phyloP scores from a whole-genome alignment of 2,329 filamentous ascomycete genomes.

The Ceratocystiopsis brevicomis region DNA sequence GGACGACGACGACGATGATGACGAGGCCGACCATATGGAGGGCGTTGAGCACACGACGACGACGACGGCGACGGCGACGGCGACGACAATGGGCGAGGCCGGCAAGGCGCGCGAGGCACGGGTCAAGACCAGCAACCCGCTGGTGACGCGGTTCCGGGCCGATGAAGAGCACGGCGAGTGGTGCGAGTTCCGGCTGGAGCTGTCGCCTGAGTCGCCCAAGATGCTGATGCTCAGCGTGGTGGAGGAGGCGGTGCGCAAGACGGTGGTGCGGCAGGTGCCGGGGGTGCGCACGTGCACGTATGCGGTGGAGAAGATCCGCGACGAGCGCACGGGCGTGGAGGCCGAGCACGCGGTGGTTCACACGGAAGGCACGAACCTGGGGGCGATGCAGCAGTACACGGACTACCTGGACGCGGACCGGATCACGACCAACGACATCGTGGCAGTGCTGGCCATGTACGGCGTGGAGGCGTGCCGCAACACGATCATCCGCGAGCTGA shows the following conservation, averaged over 20 bases:
- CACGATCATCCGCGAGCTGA: conserved; percentile 73
- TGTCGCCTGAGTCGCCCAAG: conserved; percentile 64
- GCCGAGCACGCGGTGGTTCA: conserved; percentile 41
- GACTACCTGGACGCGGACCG: conserved; percentile 72
- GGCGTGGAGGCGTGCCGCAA: conserved; percentile 84
- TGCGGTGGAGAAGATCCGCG: conserved; percentile 33
- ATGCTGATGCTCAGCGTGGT: conserved; percentile 84
- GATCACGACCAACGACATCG: conserved; percentile 84
- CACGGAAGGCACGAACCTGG: conserved; percentile 71
- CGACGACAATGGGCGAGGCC: conserved; percentile 8
- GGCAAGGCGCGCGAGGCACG: conserved; percentile 38
- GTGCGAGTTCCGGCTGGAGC: conserved; percentile 70
- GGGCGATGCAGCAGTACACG: conserved; percentile 75
- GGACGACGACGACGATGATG: neutral
- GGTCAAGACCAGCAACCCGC: conserved; percentile 41
- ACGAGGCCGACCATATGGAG: conserved; percentile 15
- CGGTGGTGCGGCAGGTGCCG: conserved; percentile 72
- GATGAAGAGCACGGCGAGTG: conserved; percentile 54
- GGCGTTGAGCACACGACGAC: conserved; percentile 7
- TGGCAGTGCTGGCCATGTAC: conserved; percentile 65
- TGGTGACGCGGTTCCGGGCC: conserved; percentile 62
- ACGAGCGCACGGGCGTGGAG: conserved; percentile 28
- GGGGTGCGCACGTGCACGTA: conserved; percentile 56
- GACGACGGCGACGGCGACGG: neutral
- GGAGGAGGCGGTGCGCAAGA: conserved; percentile 57